Conservation (phyloP, 331 rosid genomes). For the Acacia concinna region DNA sequence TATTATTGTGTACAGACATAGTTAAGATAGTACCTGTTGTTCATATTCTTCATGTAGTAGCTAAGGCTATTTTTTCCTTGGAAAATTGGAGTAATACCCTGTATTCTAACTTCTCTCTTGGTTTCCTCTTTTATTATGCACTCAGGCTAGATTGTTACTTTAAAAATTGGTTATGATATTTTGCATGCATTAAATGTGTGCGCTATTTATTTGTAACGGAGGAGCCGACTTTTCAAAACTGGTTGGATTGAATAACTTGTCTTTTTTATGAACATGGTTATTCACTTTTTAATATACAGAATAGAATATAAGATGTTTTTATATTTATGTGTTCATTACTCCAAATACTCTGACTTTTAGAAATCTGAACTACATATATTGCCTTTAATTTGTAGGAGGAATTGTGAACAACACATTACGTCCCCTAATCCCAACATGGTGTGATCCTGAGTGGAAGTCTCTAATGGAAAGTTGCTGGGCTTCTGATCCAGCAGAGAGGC, state of each 20-base stretch:
- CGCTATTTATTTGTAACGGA: neutral
- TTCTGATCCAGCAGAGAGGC: slow-evolving; percentile 60
- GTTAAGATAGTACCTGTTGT: too few relatives aligned
- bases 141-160: neutral
- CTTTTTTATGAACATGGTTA: neutral
- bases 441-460: slow-evolving; percentile 99
- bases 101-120: too few relatives aligned
- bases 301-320: neutral
- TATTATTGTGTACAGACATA: too few relatives aligned
- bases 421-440: slow-evolving; percentile 46
- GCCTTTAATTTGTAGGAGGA: slow-evolving; percentile 64
- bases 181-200: neutral
- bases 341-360: neutral
- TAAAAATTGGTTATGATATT: neutral
- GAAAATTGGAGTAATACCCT: too few relatives aligned
- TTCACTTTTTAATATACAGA: neutral
- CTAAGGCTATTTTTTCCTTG: too few relatives aligned
- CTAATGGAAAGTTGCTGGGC: slow-evolving; percentile 97
- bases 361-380: slow-evolving; percentile 5
- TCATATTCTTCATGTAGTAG: too few relatives aligned
- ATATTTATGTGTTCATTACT: neutral
- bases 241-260: slow-evolving; percentile 13
- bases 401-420: slow-evolving; percentile 81
- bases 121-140: too few relatives aligned
- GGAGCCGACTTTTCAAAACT: neutral